Conservation (phyloP, 1,139 yeast species). For the Waltiozyma sp. region DNA sequence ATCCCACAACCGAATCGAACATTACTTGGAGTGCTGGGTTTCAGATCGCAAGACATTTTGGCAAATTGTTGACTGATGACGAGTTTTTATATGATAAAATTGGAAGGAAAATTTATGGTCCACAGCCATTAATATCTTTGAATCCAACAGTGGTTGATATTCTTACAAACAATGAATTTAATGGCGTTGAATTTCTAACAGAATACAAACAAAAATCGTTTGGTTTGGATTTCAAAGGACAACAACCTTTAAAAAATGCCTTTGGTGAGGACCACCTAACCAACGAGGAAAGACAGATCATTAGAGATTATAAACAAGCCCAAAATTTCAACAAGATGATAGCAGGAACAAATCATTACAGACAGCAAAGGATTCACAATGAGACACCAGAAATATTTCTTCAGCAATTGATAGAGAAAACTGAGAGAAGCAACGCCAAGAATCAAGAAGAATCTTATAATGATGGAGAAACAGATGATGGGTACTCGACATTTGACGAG, state of each 20-base stretch:
- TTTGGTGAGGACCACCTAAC: constrained; percentile 1
- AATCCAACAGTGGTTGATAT: constrained; percentile 3
- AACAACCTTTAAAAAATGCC: constrained; percentile 2
- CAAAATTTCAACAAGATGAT: not conserved
- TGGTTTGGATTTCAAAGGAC: constrained; percentile 5
- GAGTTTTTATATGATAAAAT: constrained; percentile 25
- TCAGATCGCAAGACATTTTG: constrained; percentile 34
- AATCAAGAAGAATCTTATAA: not conserved
- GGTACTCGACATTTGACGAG: not conserved
- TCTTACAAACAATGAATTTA: not conserved
- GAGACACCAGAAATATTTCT: not conserved
- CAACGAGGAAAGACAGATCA: constrained; percentile 1
- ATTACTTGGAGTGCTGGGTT: constrained; percentile 32
- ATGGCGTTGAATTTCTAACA: not conserved
- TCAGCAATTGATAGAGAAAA: not conserved
- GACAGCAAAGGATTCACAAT: not conserved
- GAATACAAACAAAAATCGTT: constrained; percentile 1
- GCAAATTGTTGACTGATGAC: constrained; percentile 24
- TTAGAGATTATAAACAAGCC: not conserved
- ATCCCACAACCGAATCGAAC: constrained; percentile 31
- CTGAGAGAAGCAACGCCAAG: not conserved
- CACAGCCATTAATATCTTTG: constrained; percentile 9
- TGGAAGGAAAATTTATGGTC: constrained; percentile 20
- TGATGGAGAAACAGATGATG: not conserved
- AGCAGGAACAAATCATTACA: constrained; percentile 6